Evolutionary conservation across 2,329 filamentous ascomycete species (phyloP).

Genomic region (Chrysoporthe austroafricana): DNA sequence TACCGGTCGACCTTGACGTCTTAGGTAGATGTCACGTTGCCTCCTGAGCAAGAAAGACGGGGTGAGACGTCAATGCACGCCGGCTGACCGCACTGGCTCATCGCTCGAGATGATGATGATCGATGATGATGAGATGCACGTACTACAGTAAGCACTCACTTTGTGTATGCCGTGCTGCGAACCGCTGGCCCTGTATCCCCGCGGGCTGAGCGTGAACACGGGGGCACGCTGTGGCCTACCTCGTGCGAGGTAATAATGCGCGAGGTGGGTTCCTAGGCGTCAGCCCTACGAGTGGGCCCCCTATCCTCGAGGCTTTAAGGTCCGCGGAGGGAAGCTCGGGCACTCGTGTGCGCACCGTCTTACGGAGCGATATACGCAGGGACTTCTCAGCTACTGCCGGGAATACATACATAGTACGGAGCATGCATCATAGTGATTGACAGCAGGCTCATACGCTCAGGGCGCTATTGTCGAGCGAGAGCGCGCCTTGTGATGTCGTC

Average conservation of each 20-base stretch:
- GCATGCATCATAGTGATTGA: too few relatives aligned
- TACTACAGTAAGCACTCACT: too few relatives aligned
- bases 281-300: constrained; percentile 11
- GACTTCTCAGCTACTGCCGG: neutral
- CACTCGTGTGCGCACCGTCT: neutral
- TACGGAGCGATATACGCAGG: neutral
- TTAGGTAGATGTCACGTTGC: neutral
- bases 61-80: neutral
- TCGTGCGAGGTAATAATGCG: neutral
- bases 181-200: too few relatives aligned
- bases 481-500: neutral
- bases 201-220: too few relatives aligned
- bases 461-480: neutral
- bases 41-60: neutral
- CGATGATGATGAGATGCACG: too few relatives aligned
- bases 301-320: neutral
- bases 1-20: neutral
- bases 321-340: neutral
- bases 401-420: neutral
- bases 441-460: too few relatives aligned
- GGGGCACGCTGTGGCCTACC: neutral
- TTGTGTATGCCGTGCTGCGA: too few relatives aligned
- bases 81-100: neutral
- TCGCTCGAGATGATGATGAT: neutral
- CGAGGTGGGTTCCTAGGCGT: neutral